Evolutionary conservation across 2,329 filamentous ascomycete species (phyloP).

Genomic region (Colletotrichum endophyticum): DNA sequence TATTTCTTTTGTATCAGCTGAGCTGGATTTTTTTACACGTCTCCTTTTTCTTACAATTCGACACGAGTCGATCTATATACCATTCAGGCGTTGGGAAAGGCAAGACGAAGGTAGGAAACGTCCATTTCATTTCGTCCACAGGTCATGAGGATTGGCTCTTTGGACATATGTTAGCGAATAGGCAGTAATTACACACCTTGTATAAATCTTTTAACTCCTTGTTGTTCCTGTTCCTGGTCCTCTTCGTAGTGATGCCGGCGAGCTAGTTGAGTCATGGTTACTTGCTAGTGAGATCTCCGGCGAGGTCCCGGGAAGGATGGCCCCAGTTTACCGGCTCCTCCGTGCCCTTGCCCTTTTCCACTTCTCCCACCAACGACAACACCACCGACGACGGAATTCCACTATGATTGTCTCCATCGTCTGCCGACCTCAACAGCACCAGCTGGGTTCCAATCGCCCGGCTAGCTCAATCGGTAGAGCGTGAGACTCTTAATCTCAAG

Average conservation of each 20-base stretch:
- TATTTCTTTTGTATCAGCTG: constrained; percentile 17
- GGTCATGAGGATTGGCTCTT: not conserved
- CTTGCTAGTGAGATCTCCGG: not conserved
- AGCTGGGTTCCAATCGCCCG: constrained; percentile 38
- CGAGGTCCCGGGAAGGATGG: not conserved
- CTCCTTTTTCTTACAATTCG: not conserved
- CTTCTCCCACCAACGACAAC: not conserved
- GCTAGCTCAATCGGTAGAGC: constrained; percentile 76
- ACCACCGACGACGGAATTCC: not conserved
- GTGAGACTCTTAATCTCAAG: constrained; percentile 73
- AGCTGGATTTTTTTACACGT: not conserved
- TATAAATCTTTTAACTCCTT: not conserved
- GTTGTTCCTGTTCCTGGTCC: not conserved
- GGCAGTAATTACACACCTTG: constrained; percentile 13
- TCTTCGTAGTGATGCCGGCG: not conserved
- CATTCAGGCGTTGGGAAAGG: constrained; percentile 23
- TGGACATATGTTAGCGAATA: not conserved
- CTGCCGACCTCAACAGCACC: not conserved
- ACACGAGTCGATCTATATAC: constrained; percentile 15
- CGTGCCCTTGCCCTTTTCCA: not conserved
- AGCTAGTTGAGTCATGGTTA: not conserved
- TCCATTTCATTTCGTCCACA: not conserved
- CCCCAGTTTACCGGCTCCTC: constrained; percentile 1
- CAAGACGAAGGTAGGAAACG: constrained; percentile 6
- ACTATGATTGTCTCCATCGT: not conserved